Conservation (phyloP, 2,329 filamentous ascomycete species). For the Alternaria triticimaculans region DNA sequence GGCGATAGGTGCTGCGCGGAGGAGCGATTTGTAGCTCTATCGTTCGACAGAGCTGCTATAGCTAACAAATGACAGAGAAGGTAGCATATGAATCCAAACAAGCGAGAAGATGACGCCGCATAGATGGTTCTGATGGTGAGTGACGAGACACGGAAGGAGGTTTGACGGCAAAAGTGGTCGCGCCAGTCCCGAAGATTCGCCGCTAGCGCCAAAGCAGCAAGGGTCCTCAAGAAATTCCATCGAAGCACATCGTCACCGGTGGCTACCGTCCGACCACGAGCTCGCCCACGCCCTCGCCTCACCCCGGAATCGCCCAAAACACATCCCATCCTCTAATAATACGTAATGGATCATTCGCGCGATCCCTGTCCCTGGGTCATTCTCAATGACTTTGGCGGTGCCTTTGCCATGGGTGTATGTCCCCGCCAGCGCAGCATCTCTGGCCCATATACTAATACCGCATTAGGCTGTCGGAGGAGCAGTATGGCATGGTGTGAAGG, state of each 20-base stretch:
- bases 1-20: neutral
- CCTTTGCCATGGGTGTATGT: constrained; percentile 94
- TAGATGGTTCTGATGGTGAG: neutral
- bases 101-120: rapidly evolving
- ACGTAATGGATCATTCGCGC: constrained; percentile 86
- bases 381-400: constrained; percentile 96
- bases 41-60: neutral
- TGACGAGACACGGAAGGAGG: neutral
- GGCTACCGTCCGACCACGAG: constrained; percentile 18
- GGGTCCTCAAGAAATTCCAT: constrained; percentile 36
- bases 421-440: constrained; percentile 3
- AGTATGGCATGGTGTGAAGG: constrained; percentile 97
- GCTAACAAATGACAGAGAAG: neutral
- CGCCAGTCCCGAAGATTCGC: constrained; percentile 23
- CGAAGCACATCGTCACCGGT: constrained; percentile 37
- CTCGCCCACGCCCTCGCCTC: constrained; percentile 23
- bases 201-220: constrained; percentile 20
- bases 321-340: neutral
- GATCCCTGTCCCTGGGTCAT: constrained; percentile 98
- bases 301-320: neutral
- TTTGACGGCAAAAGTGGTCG: constrained; percentile 4
- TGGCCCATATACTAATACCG: constrained; percentile 15
- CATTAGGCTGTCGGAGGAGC: constrained; percentile 52
- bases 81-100: neutral
- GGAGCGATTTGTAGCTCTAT: neutral